These are phyloP conservation scores for Plasmopara viticola DNA, from an alignment of 352 stramenopile genomes.

Conservation along the genomic window DNA sequence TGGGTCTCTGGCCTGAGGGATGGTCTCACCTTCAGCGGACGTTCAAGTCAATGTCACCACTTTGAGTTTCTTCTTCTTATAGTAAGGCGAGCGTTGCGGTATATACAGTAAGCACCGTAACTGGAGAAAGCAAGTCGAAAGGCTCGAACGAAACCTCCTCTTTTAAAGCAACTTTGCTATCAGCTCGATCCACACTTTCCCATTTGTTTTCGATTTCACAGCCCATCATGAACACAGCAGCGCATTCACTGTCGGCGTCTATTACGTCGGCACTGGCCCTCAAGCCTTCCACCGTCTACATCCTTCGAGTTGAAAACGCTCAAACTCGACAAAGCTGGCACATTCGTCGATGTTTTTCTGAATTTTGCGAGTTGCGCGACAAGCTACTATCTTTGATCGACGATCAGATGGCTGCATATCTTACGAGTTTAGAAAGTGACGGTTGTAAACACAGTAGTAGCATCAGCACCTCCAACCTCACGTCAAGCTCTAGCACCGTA, in stretches of 20 bases:
- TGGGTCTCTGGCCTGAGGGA: constrained; percentile 13
- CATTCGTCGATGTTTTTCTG: constrained; percentile 61
- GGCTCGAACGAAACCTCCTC: background rate
- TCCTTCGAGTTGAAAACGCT: constrained; percentile 51
- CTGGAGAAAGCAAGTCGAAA: constrained; percentile 13
- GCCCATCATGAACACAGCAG: constrained; percentile 32
- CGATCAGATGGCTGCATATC: constrained; percentile 27
- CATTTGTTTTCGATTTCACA: constrained; percentile 10
- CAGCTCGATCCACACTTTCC: constrained; percentile 12
- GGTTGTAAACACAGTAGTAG: constrained; percentile 16
- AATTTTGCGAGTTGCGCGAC: constrained; percentile 69
- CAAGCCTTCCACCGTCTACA: constrained; percentile 73
- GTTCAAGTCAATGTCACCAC: constrained; percentile 21
- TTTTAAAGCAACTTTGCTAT: constrained; percentile 10
- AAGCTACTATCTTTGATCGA: constrained; percentile 60
- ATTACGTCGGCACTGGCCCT: constrained; percentile 65
- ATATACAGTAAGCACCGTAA: constrained; percentile 22
- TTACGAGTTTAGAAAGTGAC: constrained; percentile 17
- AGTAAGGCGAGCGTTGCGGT: background rate
- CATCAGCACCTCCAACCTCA: constrained; percentile 9
- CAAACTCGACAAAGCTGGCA: constrained; percentile 45
- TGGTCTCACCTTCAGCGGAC: constrained; percentile 14
- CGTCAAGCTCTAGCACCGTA: constrained; percentile 14
- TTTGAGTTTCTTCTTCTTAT: constrained; percentile 6
- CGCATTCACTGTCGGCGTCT: constrained; percentile 42